Percentiles rank a stretch among this genome's conserved stretches.
These are phyloP conservation scores for Emydomyces testavorans DNA, from an alignment of 2,329 filamentous ascomycete genomes.

Conservation along the genomic window DNA sequence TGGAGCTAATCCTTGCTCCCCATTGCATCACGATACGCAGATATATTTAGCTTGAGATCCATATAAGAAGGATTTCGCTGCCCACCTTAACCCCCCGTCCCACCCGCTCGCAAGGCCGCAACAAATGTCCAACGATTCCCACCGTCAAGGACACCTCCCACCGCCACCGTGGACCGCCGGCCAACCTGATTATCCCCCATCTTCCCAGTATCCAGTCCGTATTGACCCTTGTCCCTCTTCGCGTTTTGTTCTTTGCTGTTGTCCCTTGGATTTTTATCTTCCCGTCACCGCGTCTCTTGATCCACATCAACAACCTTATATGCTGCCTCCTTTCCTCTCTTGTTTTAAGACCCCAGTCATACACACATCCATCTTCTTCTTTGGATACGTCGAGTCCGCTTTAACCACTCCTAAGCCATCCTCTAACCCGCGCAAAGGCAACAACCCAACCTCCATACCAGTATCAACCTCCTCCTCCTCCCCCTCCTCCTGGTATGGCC, in stretches of 20 bases:
- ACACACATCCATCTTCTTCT: neutral
- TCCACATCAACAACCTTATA: neutral
- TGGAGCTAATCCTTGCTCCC: slow-evolving; percentile 11
- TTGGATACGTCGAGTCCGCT: no score
- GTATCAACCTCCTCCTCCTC: slow-evolving; percentile 22
- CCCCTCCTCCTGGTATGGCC: slow-evolving; percentile 32
- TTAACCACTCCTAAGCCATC: slow-evolving; percentile 1
- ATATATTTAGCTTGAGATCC: neutral
- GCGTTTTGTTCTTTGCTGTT: slow-evolving; percentile 5
- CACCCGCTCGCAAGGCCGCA: slow-evolving; percentile 16
- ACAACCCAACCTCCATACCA: slow-evolving; percentile 20
- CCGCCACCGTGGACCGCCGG: slow-evolving; percentile 32
- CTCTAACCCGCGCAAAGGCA: slow-evolving; percentile 16
- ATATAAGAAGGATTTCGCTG: slow-evolving; percentile 10
- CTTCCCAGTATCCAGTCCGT: slow-evolving; percentile 25
- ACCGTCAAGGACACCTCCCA: slow-evolving; percentile 34
- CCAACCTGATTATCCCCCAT: slow-evolving; percentile 30
- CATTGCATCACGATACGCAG: slow-evolving; percentile 11
- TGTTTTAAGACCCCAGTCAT: neutral
- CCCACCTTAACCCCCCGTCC: slow-evolving; percentile 5
- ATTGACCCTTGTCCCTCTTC: slow-evolving; percentile 7
- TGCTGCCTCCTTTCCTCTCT: neutral
- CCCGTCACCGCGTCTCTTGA: neutral
- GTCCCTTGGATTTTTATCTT: neutral
- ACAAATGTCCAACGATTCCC: slow-evolving; percentile 37